Evolutionary conservation across 768 basidiomycete genomes (phyloP), one percentile per base, ranked within the genome.

Genomic region (Coprinellus aureogranulatus): DNA sequence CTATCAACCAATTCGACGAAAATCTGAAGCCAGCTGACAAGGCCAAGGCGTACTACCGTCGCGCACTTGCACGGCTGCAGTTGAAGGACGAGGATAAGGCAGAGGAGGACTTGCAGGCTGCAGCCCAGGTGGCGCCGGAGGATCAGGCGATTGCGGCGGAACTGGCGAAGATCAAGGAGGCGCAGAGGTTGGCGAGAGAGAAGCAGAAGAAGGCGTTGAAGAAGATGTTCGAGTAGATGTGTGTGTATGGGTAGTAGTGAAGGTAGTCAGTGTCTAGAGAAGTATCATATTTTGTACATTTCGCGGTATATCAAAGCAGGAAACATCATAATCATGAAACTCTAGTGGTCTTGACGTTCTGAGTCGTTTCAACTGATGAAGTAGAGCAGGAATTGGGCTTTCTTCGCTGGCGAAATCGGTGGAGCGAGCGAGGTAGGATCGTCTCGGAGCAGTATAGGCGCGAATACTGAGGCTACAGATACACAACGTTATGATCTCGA

Each of bases 21-120:
- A 14, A 79, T 28, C 70, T 87, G 48, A 85, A 73, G 66, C 73
- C 76, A 6, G 80, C 87, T 9, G 89, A 92, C 69, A 83, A 85
- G 75, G 94, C 90, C 2, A 99, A 98, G 75, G 94, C 94, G 5
- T 75, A 92, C 55, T 99, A 94, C 73, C 89, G 97, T 59, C 83
- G 93, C 4, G 94, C 87, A 4, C 73, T 93, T 40, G 94, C 88
- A 20, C 77, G 82, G 26, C 69, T 70, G 12, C 78, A 78, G 30
- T 67, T 86, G 60, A 93, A 92, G 67, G 85, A 94, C 31, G 87
- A 90, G 34, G 89, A 89, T 0, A 81, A 78, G 11, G 93, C 94
- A 0, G 90, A 90, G 71, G 75, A 73, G 54, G 94, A 94, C 66
- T 78, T 98, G 16, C 67, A 78, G 20, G 78, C 81, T 62, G 96